Conservation (phyloP, 345 rosid species). For the Salix dunnii region DNA sequence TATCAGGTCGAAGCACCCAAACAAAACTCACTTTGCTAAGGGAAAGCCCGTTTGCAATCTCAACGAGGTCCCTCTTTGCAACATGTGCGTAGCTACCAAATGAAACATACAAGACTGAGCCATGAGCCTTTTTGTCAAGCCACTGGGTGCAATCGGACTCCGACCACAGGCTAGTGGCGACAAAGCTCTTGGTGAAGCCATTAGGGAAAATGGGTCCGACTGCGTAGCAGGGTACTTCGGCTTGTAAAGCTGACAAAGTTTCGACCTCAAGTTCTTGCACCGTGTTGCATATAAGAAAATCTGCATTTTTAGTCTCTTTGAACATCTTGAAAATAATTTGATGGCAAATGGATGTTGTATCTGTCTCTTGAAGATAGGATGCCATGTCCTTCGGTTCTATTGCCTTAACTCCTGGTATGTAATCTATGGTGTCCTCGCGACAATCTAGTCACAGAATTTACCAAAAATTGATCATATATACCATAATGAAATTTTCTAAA, state of each 20-base stretch:
- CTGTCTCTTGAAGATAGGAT: slow-evolving; percentile 71
- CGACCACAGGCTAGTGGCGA: slow-evolving; percentile 78
- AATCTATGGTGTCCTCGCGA: slow-evolving; percentile 50
- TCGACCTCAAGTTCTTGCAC: slow-evolving; percentile 57
- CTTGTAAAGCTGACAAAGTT: slow-evolving; percentile 46
- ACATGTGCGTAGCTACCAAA: slow-evolving; percentile 86
- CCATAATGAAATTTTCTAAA: too few relatives aligned
- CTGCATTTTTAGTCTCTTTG: slow-evolving; percentile 53
- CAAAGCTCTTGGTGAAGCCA: slow-evolving; percentile 34
- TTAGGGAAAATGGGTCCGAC: slow-evolving; percentile 75
- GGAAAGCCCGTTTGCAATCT: slow-evolving; percentile 62
- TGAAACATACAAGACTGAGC: slow-evolving; percentile 69
- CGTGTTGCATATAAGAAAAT: slow-evolving; percentile 70
- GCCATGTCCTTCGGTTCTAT: slow-evolving; percentile 57
- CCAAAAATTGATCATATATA: neutral
- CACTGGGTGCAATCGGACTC: slow-evolving; percentile 78
- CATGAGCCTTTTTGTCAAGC: slow-evolving; percentile 55
- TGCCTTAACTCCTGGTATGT: slow-evolving; percentile 68
- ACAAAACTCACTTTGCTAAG: slow-evolving; percentile 53
- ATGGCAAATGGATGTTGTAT: slow-evolving; percentile 47
- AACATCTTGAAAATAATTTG: slow-evolving; percentile 55
- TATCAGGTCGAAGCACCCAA: slow-evolving; percentile 84
- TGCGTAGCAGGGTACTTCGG: slow-evolving; percentile 46
- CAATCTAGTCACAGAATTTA: slow-evolving; percentile 31
- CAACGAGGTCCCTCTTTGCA: slow-evolving; percentile 40